Conservation (phyloP, 2,329 filamentous ascomycete genomes). For the Cytospora piceae region DNA sequence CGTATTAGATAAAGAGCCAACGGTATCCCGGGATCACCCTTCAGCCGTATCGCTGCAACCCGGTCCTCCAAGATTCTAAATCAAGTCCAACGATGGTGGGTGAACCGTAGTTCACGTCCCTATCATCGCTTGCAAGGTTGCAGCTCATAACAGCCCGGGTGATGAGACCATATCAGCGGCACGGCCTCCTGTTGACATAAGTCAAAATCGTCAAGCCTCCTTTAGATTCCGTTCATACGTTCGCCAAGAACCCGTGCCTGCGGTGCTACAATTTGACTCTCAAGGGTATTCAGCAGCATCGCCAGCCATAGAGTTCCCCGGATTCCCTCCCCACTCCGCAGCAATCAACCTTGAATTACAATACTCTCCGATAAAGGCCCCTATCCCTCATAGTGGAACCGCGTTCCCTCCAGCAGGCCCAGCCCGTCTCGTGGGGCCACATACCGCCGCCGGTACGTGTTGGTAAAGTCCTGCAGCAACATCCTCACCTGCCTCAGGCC, state of each 20-base stretch:
- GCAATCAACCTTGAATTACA: slow-evolving; percentile 3
- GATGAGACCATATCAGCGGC: not conserved
- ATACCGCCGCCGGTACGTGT: slow-evolving; percentile 88
- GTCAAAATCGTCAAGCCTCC: not conserved
- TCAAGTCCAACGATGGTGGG: not conserved
- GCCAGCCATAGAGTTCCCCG: slow-evolving; percentile 12
- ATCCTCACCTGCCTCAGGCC: slow-evolving; percentile 76
- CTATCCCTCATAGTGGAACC: slow-evolving; percentile 77
- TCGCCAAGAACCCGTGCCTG: not conserved
- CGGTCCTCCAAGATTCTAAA: not conserved
- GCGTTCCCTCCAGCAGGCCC: slow-evolving; percentile 81
- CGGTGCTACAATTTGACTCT: not conserved
- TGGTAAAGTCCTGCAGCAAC: slow-evolving; percentile 94
- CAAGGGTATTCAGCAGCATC: not conserved
- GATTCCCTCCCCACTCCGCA: not conserved
- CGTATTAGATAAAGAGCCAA: not conserved
- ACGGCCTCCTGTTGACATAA: not conserved
- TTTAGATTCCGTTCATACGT: not conserved
- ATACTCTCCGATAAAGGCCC: not conserved
- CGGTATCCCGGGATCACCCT: not conserved
- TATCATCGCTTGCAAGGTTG: not conserved
- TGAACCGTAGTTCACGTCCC: not conserved
- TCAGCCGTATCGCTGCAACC: not conserved
- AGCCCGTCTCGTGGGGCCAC: slow-evolving; percentile 93
- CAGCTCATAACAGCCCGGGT: not conserved